These are phyloP conservation scores for Bothriochloa decipiens DNA, from an alignment of 176 grass and related monocot species.

Conservation along the genomic window DNA sequence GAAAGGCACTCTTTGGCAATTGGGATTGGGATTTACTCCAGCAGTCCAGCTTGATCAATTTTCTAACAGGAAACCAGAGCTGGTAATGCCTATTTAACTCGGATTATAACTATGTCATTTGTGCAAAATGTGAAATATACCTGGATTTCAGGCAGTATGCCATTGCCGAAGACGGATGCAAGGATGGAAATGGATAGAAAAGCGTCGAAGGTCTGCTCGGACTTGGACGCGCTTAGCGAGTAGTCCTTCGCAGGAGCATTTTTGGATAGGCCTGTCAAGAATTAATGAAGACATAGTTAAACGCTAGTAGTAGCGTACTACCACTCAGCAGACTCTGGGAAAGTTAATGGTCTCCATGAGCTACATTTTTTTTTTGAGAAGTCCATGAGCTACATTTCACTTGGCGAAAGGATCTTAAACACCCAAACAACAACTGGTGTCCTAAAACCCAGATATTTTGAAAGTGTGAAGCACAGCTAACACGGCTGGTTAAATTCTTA, in stretches of 20 bases:
- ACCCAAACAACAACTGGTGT: not conserved
- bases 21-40: not conserved
- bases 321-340: not conserved
- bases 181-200: constrained; percentile 95
- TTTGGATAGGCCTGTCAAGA: constrained; percentile 60
- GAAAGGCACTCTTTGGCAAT: not conserved
- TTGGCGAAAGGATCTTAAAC: not conserved
- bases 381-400: not conserved
- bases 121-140: constrained; percentile 38
- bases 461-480: constrained; percentile 3
- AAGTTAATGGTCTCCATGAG: not conserved
- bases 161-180: constrained; percentile 88
- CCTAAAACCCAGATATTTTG: not conserved
- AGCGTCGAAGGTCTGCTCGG: constrained; percentile 60
- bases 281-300: constrained; percentile 12
- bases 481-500: not conserved
- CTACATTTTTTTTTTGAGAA: no score
- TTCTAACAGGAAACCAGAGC: not conserved
- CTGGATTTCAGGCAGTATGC: constrained; percentile 98
- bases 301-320: not conserved
- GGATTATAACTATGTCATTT: no score
- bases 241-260: constrained; percentile 72
- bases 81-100: not conserved
- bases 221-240: constrained; percentile 71
- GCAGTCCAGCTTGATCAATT: no score